Conservation (phyloP, 495 filamentous ascomycete genomes). For the Jackrogersella minutella region DNA sequence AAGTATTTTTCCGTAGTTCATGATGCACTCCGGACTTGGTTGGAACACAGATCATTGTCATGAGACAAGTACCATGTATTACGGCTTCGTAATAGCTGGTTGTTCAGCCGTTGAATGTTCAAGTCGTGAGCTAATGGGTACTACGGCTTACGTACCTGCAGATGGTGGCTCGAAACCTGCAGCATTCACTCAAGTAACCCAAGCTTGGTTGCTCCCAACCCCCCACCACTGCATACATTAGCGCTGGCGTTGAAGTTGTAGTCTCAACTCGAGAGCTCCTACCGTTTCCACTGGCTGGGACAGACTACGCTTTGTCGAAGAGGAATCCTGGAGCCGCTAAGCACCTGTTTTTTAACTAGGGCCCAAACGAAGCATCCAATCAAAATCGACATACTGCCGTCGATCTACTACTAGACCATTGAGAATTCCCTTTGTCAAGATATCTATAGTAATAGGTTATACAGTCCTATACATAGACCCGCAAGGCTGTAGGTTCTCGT, state of each 20-base stretch:
- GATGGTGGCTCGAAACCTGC: constrained; percentile 22
- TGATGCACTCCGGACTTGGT: constrained; percentile 7
- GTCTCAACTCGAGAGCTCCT: constrained; percentile 10
- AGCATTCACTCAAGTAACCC: background rate
- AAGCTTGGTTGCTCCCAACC: constrained; percentile 2
- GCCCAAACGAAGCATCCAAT: constrained; percentile 26
- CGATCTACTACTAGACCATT: constrained; percentile 6
- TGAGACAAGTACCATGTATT: constrained; percentile 24
- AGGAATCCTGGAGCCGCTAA: constrained; percentile 24
- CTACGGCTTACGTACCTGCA: constrained; percentile 35
- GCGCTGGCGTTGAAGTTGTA: constrained; percentile 22
- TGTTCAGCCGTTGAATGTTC: constrained; percentile 10
- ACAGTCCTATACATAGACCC: background rate
- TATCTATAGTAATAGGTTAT: background rate
- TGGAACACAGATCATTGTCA: constrained; percentile 27
- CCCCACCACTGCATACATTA: constrained; percentile 14
- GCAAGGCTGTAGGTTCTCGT: constrained; percentile 18
- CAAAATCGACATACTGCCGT: background rate
- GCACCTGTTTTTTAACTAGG: constrained; percentile 5
- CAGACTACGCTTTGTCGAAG: background rate
- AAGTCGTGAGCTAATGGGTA: constrained; percentile 18
- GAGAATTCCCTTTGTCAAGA: background rate
- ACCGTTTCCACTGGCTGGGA: constrained; percentile 30
- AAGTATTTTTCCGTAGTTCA: background rate
- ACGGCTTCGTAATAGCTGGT: constrained; percentile 19